Evolutionary conservation across 2,329 filamentous ascomycete genomes (phyloP).

Genomic region (Talaromyces pinophilus): DNA sequence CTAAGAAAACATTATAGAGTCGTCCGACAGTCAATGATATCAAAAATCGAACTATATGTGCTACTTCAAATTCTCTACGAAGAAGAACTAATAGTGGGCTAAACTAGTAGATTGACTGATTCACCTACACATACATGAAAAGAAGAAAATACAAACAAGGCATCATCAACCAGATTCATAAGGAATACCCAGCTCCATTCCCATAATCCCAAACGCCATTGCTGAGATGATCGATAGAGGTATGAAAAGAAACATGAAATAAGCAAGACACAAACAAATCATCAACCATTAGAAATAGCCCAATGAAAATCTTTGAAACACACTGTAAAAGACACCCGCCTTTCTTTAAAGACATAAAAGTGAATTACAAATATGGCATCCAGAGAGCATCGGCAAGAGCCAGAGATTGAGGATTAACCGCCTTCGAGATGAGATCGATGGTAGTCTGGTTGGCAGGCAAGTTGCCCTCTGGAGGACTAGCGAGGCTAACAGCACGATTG

Average conservation of each 20-base stretch:
- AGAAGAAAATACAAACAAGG: slow-evolving; percentile 21
- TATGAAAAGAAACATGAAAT: slow-evolving; percentile 11
- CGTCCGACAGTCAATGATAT: no score
- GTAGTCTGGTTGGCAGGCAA: slow-evolving; percentile 95
- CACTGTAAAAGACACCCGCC: neutral
- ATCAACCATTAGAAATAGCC: slow-evolving; percentile 4
- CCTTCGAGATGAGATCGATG: slow-evolving; percentile 88
- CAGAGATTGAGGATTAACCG: slow-evolving; percentile 88
- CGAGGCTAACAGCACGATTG: slow-evolving; percentile 82
- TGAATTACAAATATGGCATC: slow-evolving; percentile 83
- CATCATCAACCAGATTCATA: slow-evolving; percentile 18
- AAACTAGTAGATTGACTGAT: slow-evolving; percentile 1
- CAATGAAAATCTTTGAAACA: neutral
- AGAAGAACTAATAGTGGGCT: neutral
- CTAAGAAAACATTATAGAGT: no score
- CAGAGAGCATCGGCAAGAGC: slow-evolving; percentile 87
- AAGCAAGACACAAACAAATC: slow-evolving; percentile 3
- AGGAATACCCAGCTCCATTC: slow-evolving; percentile 19
- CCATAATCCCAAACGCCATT: slow-evolving; percentile 17
- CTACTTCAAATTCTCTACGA: no score
- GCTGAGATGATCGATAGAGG: slow-evolving; percentile 14
- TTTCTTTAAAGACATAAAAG: slow-evolving; percentile 6
- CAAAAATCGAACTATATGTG: neutral
- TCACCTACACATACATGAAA: slow-evolving; percentile 8
- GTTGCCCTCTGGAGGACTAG: slow-evolving; percentile 72